Base-by-base conservation (phyloP, 495 filamentous ascomycete genomes). In the Penicillium canariense region DNA sequence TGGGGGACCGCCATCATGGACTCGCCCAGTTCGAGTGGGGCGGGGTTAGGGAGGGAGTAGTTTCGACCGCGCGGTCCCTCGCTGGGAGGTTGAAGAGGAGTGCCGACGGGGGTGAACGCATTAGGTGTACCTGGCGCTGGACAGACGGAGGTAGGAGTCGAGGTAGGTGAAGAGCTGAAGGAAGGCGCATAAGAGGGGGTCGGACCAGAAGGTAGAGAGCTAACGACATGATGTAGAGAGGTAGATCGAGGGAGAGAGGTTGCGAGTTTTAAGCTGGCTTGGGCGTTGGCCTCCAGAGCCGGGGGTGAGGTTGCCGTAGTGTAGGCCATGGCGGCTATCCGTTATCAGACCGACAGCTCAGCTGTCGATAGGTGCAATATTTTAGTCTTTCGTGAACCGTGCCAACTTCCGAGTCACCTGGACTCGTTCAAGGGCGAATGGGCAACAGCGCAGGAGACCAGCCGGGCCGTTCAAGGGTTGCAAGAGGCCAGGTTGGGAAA, bases 11-110 rank as follows among this genome's bases (percentile, higher is more conserved):
- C 72, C 64, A 81, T 76, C n/a, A 71, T 68, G n/a, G 78, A 70
- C 54, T 85, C 82, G 32, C 80, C 79, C 42, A 84, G 75, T 50
- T 84, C 80, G 38, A 84, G 65, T 11, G 73, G 71, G 12, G 67
- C 68, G n/a, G 77, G 76, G 17, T 66, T 68, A 12, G 68, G 63
- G 42, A 70, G 60, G 35, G 66, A 59, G 40, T 62, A 60, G 50
- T 72, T 58, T 58, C 76, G 78, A 47, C 76, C 77, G 42, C 77
- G 77, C 31, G 70, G 62, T 25, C 74, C 72, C 54, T 85, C 82
- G 8, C 78, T 72, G 11, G 82, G 73, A 26, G 70, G 58, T 60
- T 82, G 76, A 36, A 77, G 62, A 47, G 81, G 81, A 56, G 76
- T 81, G 39, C 75, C 74, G 23, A 70, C 66, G 17, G 79, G 77